A percentile compares a stretch with the other conserved stretches of the same genome.
Conservation (phyloP, 495 filamentous ascomycete species). For the Trypethelium eluteriae region DNA sequence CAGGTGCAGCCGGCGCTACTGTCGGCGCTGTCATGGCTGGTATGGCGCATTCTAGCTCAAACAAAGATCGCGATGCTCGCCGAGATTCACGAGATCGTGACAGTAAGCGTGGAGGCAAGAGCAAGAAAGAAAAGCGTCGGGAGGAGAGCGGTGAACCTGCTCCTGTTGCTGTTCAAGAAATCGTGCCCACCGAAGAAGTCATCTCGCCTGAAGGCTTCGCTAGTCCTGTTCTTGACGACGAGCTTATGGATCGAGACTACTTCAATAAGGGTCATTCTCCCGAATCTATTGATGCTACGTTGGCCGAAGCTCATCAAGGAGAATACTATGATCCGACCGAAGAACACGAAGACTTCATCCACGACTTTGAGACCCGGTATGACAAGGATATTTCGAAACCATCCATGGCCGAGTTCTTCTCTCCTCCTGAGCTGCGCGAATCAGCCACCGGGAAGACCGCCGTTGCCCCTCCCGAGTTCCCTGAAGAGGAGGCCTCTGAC, state of each 20-base stretch:
- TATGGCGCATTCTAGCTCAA: constrained; percentile 22
- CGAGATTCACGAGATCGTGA: constrained; percentile 4
- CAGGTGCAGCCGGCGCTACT: constrained; percentile 26
- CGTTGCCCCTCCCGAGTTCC: constrained; percentile 12
- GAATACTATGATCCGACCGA: constrained; percentile 7
- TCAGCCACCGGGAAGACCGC: constrained; percentile 17
- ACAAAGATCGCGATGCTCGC: constrained; percentile 14
- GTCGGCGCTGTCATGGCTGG: constrained; percentile 30
- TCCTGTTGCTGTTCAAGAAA: constrained; percentile 14
- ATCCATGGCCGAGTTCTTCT: constrained; percentile 29
- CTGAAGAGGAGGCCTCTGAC: constrained; percentile 3
- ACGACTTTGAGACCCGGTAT: not conserved
- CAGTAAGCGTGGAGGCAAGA: constrained; percentile 14
- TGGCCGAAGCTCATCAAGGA: not conserved
- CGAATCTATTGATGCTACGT: not conserved
- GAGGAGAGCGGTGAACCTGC: constrained; percentile 10
- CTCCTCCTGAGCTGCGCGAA: constrained; percentile 16
- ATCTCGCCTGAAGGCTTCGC: constrained; percentile 14
- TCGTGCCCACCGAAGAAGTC: constrained; percentile 19
- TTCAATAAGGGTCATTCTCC: constrained; percentile 22
- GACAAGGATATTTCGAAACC: not conserved
- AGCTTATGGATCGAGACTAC: constrained; percentile 34
- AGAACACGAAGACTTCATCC: constrained; percentile 14
- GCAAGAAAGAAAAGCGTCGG: constrained; percentile 13
- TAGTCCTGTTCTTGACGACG: constrained; percentile 28